Base-by-base conservation (phyloP, 2,329 filamentous ascomycete species). In the Davidsoniella australis region DNA sequence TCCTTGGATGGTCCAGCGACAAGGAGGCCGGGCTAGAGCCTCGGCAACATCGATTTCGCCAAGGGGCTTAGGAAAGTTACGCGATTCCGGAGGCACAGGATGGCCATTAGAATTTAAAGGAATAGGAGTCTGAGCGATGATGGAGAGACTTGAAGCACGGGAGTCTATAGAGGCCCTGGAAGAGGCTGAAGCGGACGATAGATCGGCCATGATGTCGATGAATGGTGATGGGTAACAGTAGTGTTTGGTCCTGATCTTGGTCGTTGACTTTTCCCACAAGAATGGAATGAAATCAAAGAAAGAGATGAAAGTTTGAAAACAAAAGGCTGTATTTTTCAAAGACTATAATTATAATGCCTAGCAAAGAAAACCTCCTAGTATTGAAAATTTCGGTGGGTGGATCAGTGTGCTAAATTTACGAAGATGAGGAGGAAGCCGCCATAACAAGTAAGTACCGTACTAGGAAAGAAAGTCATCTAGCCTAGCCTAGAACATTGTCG, bases 11-110 rank as follows among this genome's bases (percentile, higher is more conserved):
- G 59, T 63, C 63, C 58, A 72, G 53, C 58, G 67, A 53, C 63
- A 64, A 2, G 70, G 69, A 48, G 63, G 59, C 38, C 68, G 64
- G 3, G 61, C 57, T 16, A 73, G 64, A 43, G 69, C 62, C 55
- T 68, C 62, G 37, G 63, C 60, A 12, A 73, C 57, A 48, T 68
- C 60, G 36, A 69, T 51, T 8, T 68, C 62, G 2, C 58, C 54
- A 1, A 55, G 44, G 2, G 69, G 68, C 57, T 66, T 64, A 45
- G 67, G 66, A 53, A 64, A 71, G 2, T 58, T 53, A 18, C 64
- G 64, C 12, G 59, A 57, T 7, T 63, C 58, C 14, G 58, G 56
- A 10, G 62, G 60, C 10, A 70, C 55, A 4, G 63, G 60, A 53
- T 67, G 57, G 51, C 47, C 50, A 29, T 36, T 45, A 18, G 37